Base-by-base conservation (phyloP, 148 eudicot species). In the Diospyros lotus region DNA sequence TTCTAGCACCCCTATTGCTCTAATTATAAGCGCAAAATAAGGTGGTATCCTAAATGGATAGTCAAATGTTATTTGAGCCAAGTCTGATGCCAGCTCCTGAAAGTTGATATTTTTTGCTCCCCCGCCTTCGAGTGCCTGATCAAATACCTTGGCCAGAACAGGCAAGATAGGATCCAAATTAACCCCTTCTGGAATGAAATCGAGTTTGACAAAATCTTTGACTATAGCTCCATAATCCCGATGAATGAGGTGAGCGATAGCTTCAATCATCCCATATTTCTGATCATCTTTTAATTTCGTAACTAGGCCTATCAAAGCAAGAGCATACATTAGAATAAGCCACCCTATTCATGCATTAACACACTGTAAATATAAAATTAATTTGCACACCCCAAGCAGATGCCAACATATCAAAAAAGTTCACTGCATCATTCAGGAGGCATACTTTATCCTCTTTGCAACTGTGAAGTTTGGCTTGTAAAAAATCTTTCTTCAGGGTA, bases 41-140 rank as follows among this genome's bases (percentile, higher is more conserved):
- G 99, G 99, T 58, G 97, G 99, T 79, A 95, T 95, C 71, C 91
- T 91, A 76, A 95, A 95, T 55, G 99, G 99, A 76, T 95, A 95
- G 80, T 95, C 99, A 76, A 95, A 95, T 70, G 99, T 93, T 81
- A 95, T 95, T 60, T 95, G 99, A 50, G 99, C 99, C 80, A 95
- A 80, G 88, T 95, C 99, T 70, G 99, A 78, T 58, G 99, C 99
- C 80, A 95, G 83, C 81, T 95, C 99, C 81, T 95, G 99, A 72
- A 95, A 95, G 78, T 95, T 95, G 76, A 95, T 80, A 82, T 90
- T 92, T 85, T 95, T 95, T 48, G 99, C 99, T 81, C 99, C 99
- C 7, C 99, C 99, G 41, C 99, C 99, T 83, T 95, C 99, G 81
- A 95, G 97, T 54, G 99, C 99, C 83, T 92, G 99, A 80, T 95